Conservation (phyloP, 768 basidiomycete species). For the Mycena floridula region DNA sequence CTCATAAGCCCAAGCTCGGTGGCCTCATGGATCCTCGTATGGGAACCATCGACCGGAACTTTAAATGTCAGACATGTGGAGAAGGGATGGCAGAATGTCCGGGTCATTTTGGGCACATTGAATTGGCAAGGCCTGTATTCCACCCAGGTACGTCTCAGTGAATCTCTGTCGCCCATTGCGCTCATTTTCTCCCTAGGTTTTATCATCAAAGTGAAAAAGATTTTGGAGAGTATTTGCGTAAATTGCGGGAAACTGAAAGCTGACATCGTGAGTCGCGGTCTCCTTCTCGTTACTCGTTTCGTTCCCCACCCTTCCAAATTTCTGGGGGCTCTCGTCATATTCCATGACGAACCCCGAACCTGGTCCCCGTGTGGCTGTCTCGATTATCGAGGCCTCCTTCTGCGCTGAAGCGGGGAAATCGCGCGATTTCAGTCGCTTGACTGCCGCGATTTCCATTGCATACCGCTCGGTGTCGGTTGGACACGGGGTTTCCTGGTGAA, state of each 20-base stretch:
- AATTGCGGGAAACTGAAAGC: constrained; percentile 98
- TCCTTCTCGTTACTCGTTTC: constrained; percentile 86
- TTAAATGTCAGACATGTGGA: constrained; percentile 99
- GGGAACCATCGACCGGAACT: constrained; percentile 96
- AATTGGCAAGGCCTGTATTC: constrained; percentile 94
- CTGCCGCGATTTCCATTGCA: constrained; percentile 73
- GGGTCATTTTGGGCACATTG: constrained; percentile 98
- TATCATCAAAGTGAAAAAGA: constrained; percentile 99
- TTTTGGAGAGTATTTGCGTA: constrained; percentile 96
- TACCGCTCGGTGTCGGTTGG: constrained; percentile 73
- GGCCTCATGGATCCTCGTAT: constrained; percentile 97
- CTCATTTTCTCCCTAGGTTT: constrained; percentile 57
- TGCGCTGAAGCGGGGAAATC: constrained; percentile 65
- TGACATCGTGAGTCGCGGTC: constrained; percentile 85
- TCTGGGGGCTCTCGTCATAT: constrained; percentile 97
- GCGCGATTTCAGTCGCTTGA: constrained; percentile 95
- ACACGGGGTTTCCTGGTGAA: constrained; percentile 89
- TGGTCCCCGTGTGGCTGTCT: constrained; percentile 69
- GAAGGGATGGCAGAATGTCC: constrained; percentile 99
- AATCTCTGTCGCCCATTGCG: constrained; percentile 1
- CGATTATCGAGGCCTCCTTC: constrained; percentile 81
- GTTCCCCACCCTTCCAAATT: constrained; percentile 94
- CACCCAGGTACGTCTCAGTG: constrained; percentile 70
- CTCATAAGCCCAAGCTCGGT: constrained; percentile 83
- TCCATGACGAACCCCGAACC: constrained; percentile 92